A percentile compares a stretch with the other conserved stretches of the same genome.
Conservation (phyloP, 75 land plant genomes). For the Sequoiadendron giganteum region DNA sequence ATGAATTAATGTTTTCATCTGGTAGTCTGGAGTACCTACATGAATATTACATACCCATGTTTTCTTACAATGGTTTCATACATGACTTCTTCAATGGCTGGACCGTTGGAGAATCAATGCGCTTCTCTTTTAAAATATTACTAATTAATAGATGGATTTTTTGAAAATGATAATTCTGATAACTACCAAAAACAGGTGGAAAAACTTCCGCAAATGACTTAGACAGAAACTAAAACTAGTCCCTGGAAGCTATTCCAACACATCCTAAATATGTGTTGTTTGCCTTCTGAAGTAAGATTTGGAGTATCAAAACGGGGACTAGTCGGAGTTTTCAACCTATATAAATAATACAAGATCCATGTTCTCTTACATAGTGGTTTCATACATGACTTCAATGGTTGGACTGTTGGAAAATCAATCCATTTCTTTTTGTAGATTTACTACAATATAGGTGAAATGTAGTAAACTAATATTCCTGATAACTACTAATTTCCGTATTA, state of each 20-base stretch:
- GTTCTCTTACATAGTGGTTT: too few relatives aligned
- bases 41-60: neutral
- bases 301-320: neutral
- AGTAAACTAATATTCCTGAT: neutral
- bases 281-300: neutral
- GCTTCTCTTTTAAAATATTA: neutral
- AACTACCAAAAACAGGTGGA: neutral
- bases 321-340: neutral
- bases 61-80: neutral
- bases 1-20: neutral
- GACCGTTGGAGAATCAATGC: neutral
- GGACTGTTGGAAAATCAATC: too few relatives aligned
- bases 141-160: neutral
- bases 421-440: too few relatives aligned
- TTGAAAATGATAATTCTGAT: neutral
- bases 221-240: neutral
- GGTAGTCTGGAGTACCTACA: neutral
- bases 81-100: neutral
- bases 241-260: neutral
- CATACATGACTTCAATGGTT: too few relatives aligned
- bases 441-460: too few relatives aligned
- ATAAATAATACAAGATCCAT: too few relatives aligned
- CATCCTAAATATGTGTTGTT: neutral
- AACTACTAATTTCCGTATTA: too few relatives aligned
- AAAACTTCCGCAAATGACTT: neutral